These are phyloP conservation scores for Sarocladium oryzae DNA, from an alignment of 2,329 filamentous ascomycete genomes.

Conservation along the genomic window DNA sequence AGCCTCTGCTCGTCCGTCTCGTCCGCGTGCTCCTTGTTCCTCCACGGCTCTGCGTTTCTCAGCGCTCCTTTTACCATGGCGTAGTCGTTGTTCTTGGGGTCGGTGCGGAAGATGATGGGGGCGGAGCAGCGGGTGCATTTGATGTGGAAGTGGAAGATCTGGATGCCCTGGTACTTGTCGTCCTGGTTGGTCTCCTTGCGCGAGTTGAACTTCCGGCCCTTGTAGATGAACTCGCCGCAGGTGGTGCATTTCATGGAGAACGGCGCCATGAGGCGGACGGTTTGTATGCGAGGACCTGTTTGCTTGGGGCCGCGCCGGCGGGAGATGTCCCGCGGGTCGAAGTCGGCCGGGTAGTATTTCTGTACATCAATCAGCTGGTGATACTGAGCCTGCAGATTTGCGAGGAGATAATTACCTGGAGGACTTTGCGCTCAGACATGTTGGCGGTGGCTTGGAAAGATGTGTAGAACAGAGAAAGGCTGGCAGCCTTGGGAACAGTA, in stretches of 20 bases:
- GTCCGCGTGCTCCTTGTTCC: constrained; percentile 51
- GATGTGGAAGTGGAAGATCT: constrained; percentile 78
- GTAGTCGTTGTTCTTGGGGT: constrained; percentile 94
- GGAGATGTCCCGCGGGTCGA: constrained; percentile 77
- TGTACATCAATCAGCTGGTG: constrained; percentile 12
- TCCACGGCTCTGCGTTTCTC: constrained; percentile 91
- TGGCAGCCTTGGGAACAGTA: neutral
- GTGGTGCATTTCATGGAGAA: constrained; percentile 37
- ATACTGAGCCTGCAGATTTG: neutral
- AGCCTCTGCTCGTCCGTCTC: constrained; percentile 86
- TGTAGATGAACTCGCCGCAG: constrained; percentile 76
- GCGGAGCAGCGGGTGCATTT: constrained; percentile 78
- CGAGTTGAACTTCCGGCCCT: constrained; percentile 91
- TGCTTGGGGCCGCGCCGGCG: constrained; percentile 64
- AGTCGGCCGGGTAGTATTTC: constrained; percentile 68
- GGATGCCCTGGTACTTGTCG: constrained; percentile 81
- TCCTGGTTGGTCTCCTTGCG: constrained; percentile 85
- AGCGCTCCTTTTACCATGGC: constrained; percentile 73
- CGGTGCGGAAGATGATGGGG: constrained; percentile 90
- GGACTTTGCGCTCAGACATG: constrained; percentile 85
- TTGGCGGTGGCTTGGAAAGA: constrained; percentile 21
- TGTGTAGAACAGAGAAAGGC: neutral
- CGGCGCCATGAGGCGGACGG: constrained; percentile 72
- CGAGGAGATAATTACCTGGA: constrained; percentile 26
- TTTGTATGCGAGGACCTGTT: constrained; percentile 73